Conservation (phyloP, 805 yeast genomes). For the Saccharomycopsis sp. region DNA sequence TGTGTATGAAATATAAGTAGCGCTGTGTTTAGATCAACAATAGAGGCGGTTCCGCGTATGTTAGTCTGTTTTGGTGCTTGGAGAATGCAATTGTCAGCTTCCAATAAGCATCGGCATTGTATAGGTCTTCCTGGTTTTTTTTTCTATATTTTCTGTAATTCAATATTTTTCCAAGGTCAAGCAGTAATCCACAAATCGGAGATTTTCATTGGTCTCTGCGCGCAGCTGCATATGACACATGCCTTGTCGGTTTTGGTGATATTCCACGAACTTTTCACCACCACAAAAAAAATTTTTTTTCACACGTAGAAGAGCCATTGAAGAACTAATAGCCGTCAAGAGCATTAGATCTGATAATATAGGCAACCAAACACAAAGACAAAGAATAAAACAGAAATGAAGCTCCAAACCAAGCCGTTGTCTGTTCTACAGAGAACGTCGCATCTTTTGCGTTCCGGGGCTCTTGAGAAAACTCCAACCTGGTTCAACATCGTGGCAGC, state of each 20-base stretch:
- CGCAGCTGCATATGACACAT: not conserved
- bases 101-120: too few species aligned
- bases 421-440: constrained; percentile 78
- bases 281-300: too few species aligned
- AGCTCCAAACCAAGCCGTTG: constrained; percentile 69
- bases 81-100: not conserved
- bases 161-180: not conserved
- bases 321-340: too few species aligned
- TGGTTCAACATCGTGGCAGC: constrained; percentile 86
- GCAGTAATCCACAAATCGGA: not conserved
- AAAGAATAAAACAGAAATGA: constrained; percentile 36
- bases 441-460: constrained; percentile 61
- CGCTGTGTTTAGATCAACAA: not conserved
- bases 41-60: not conserved
- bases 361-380: not conserved
- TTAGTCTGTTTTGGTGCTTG: not conserved
- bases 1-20: not conserved
- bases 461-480: constrained; percentile 66
- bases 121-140: not conserved
- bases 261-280: not conserved
- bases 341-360: not conserved
- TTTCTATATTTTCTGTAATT: not conserved
- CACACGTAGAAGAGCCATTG: too few species aligned
- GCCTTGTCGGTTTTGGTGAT: not conserved
- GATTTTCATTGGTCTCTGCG: not conserved